These are phyloP conservation scores for Cryptococcus neoformans DNA, from an alignment of 1,284 basidiomycete species.

Conservation along the genomic window DNA sequence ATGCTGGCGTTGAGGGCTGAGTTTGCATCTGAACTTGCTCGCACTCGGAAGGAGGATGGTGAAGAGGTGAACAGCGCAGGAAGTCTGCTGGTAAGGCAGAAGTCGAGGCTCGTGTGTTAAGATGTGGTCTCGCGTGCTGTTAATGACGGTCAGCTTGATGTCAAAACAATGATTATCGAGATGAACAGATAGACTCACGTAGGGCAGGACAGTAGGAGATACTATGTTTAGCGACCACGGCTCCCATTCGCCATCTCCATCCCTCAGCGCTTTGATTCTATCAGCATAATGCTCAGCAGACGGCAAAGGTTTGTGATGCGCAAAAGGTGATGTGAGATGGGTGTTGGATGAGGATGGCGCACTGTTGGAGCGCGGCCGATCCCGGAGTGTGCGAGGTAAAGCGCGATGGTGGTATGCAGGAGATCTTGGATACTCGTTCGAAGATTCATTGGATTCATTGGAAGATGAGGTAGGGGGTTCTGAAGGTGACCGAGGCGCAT, in stretches of 20 bases:
- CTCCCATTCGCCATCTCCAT: constrained; percentile 17
- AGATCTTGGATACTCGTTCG: not conserved
- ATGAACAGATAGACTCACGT: constrained; percentile 6
- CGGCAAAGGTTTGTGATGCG: not conserved
- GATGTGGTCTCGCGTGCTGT: constrained; percentile 17
- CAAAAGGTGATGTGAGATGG: constrained; percentile 10
- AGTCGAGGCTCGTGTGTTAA: constrained; percentile 6
- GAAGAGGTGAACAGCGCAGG: constrained; percentile 8
- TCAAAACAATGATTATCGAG: not conserved
- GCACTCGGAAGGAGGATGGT: constrained; percentile 1
- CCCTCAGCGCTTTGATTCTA: constrained; percentile 9
- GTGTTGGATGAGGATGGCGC: constrained; percentile 10
- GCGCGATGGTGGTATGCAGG: not conserved
- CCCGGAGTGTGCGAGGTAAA: not conserved
- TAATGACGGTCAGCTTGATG: not conserved
- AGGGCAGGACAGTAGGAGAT: constrained; percentile 11
- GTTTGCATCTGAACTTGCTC: not conserved
- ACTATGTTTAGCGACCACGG: constrained; percentile 11
- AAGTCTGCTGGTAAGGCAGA: constrained; percentile 1
- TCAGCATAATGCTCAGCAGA: constrained; percentile 9
- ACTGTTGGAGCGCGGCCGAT: constrained; percentile 6
- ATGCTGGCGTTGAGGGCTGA: not conserved
- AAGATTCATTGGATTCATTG: not conserved
- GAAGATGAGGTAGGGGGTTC: constrained; percentile 10
- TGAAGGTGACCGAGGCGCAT: constrained; percentile 9